Evolutionary conservation across 768 basidiomycete genomes (phyloP), one percentile per base, ranked within the genome.

Genomic region (Mycena venus): DNA sequence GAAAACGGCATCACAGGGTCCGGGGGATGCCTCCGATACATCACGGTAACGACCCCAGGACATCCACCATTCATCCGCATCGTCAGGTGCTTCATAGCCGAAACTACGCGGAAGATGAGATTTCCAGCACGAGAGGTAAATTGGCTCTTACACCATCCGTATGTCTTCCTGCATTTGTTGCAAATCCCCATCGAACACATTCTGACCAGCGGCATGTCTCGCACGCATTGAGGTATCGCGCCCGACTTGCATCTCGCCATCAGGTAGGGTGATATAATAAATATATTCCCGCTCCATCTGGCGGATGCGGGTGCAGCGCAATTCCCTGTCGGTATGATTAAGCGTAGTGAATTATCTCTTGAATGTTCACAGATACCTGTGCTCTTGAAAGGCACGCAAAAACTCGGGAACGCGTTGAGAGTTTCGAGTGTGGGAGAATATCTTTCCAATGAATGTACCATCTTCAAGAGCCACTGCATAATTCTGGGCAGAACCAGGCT

Each of bases 401-500:
- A 74, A 69, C 42, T 74, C 73, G 25, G 67, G 61, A 32, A 74
- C 49, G 9, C 73, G 49, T 9, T 27, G 6, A 2, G 25, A 23
- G 17, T 65, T 31, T 8, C 42, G 49, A 11, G 72, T 74, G 32
- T 74, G 73, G n/a, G 73, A 64, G 34, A 74, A 74, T 47, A 74
- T 69, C 17, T 68, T 68, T 11, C 73, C 73, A 14, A 74, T 68
- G 44, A 64, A 74, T 14, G 62, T 44, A 23, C 53, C 62, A 32
- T 74, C 73, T 56, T 74, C 73, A 6, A 74, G 29, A 7, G 73
- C 60, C 0, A 56, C 36, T 23, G 73, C 40, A 40, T 63, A 74
- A 12, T 53, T 4, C 19, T 74, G 66, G 7, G 49, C 2, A 2
- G 51, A 14, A 21, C 38, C 55, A n/a, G 64, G 55, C 63, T 70